These are phyloP conservation scores for Bidens hawaiensis DNA, from an alignment of 140 eudicot species.

Conservation along the genomic window DNA sequence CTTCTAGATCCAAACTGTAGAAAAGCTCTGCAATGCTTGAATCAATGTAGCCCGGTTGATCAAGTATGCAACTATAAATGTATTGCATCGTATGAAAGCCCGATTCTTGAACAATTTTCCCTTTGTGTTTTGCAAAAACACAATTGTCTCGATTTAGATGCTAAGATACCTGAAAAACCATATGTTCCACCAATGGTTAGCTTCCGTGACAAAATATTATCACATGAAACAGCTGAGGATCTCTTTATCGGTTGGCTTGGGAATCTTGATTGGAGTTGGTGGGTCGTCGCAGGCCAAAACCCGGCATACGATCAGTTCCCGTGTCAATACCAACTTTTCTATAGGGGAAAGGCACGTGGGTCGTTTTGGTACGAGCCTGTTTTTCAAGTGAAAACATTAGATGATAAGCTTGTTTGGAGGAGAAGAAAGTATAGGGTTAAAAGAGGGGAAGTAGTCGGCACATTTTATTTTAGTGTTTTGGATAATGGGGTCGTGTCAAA, in stretches of 20 bases:
- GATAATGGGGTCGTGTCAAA: constrained; percentile 95
- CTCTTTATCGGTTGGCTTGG: constrained; percentile 94
- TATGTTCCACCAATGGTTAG: constrained; percentile 57
- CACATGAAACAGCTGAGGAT: constrained; percentile 84
- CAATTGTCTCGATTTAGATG: constrained; percentile 79
- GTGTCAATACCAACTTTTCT: constrained; percentile 93
- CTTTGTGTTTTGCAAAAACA: constrained; percentile 84
- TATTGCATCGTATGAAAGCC: constrained; percentile 88
- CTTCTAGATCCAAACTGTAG: constrained; percentile 74
- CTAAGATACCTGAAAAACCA: constrained; percentile 83
- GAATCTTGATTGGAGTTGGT: constrained; percentile 89
- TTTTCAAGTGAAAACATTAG: constrained; percentile 79
- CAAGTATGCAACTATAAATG: constrained; percentile 91
- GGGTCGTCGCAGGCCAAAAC: constrained; percentile 92
- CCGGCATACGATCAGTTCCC: constrained; percentile 99
- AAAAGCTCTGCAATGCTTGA: constrained; percentile 90
- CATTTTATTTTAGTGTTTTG: constrained; percentile 79
- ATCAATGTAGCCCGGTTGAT: constrained; percentile 91
- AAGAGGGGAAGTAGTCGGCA: constrained; percentile 70
- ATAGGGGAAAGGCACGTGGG: constrained; percentile 86
- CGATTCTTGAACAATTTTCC: constrained; percentile 70
- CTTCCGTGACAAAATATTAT: constrained; percentile 46
- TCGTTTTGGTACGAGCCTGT: constrained; percentile 99
- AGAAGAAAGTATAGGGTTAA: constrained; percentile 84
- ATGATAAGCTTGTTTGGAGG: constrained; percentile 77